Conservation (phyloP, 139 green algal species). For the Spirogloea muscicola region DNA sequence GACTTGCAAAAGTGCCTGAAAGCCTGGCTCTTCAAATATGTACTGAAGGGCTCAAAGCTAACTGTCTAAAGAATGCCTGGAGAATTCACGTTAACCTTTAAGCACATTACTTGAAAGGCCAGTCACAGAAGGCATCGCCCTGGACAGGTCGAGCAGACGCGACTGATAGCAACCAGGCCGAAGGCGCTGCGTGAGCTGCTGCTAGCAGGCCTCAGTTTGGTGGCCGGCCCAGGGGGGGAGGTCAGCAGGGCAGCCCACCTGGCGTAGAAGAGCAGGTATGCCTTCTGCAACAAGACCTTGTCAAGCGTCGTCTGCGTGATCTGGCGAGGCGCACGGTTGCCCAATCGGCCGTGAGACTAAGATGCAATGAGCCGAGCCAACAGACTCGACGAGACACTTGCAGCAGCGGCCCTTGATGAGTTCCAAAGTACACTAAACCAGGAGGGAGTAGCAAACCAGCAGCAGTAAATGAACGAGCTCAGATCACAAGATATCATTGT, state of each 20-base stretch:
- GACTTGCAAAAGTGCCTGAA: no score
- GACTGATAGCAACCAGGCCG: not conserved
- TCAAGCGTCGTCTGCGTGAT: not conserved
- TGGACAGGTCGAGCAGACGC: not conserved
- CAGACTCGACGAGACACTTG: not conserved
- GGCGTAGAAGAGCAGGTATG: conserved; percentile 51
- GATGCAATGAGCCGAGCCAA: not conserved
- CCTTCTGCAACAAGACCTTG: conserved; percentile 31
- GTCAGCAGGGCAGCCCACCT: conserved; percentile 17
- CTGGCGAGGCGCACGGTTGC: no score
- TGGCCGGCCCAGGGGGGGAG: no score
- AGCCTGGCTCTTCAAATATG: no score
- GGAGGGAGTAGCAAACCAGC: not conserved
- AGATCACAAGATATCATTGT: not conserved
- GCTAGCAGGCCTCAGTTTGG: no score
- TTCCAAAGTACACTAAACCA: not conserved
- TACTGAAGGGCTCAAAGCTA: no score
- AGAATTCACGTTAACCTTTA: not conserved
- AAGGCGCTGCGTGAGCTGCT: no score
- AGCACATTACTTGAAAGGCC: not conserved
- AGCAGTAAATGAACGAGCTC: no score
- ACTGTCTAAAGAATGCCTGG: not conserved
- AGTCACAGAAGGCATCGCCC: not conserved
- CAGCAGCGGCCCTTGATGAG: not conserved
- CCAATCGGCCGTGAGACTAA: no score